Evolutionary conservation across 2,329 filamentous ascomycete genomes (phyloP).

Genomic region (Epichloe sp.): DNA sequence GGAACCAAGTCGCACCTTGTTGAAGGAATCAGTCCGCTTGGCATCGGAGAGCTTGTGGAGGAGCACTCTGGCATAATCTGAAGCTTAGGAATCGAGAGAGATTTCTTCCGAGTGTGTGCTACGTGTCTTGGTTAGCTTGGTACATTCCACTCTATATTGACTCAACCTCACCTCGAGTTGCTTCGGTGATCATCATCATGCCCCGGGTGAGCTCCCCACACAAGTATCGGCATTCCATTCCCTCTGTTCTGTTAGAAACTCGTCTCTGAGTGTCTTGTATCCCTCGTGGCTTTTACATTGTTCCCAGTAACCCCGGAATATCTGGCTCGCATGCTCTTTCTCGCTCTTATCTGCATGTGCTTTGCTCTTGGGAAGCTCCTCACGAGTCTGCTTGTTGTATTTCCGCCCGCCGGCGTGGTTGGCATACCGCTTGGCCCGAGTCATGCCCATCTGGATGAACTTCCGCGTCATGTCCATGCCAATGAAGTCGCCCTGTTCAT

Average conservation of each 20-base stretch:
- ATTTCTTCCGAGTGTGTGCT: no score
- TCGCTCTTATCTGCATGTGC: not conserved
- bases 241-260: not conserved
- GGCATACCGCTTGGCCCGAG: not conserved
- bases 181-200: no score
- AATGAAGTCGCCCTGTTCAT: not conserved
- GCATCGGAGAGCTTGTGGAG: no score
- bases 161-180: no score
- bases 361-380: not conserved
- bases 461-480: conserved; percentile 1
- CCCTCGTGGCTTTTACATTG: not conserved
- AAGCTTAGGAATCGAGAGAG: no score
- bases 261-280: not conserved
- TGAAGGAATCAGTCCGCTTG: no score
- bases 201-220: no score
- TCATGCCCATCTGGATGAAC: conserved; percentile 1
- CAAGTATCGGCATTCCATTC: not conserved
- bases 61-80: no score
- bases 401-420: conserved; percentile 1
- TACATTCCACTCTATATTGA: no score
- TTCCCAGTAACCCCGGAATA: not conserved
- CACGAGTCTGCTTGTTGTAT: not conserved
- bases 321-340: not conserved
- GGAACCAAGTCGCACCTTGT: no score
- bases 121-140: no score